Conservation (phyloP, 129 eudicot species). For the Arctium minus region DNA sequence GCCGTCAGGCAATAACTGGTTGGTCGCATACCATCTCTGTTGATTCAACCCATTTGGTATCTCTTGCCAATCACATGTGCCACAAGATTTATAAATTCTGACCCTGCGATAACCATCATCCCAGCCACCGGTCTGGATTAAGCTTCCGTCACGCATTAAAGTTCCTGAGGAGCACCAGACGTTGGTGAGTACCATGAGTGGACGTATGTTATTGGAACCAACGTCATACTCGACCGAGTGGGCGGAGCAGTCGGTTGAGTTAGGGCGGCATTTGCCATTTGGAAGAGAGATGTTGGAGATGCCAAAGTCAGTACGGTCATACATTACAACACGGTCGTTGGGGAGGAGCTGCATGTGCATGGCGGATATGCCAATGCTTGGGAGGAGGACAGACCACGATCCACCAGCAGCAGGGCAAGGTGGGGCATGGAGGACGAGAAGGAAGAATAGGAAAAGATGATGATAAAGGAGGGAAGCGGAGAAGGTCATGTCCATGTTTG, state of each 20-base stretch:
- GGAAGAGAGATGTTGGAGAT: conserved; percentile 57
- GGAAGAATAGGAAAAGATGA: conserved; percentile 4
- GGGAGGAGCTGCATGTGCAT: conserved; percentile 80
- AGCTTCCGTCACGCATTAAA: conserved; percentile 39
- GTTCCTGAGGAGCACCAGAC: conserved; percentile 78
- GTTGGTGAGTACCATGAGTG: conserved; percentile 48
- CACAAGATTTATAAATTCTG: conserved; percentile 35
- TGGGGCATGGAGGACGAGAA: conserved; percentile 10
- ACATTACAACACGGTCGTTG: conserved; percentile 55
- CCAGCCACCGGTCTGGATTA: conserved; percentile 60
- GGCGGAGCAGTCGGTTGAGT: conserved; percentile 61
- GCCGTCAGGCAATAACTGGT: conserved; percentile 62
- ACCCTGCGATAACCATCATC: conserved; percentile 52
- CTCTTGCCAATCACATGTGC: conserved; percentile 58
- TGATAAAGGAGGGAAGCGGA: conserved; percentile 1
- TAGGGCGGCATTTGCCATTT: conserved; percentile 36
- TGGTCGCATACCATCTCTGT: conserved; percentile 63
- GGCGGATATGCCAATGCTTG: conserved; percentile 58
- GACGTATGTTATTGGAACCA: conserved; percentile 41
- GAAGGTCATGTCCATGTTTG: neutral
- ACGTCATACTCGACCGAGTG: conserved; percentile 69
- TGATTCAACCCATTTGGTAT: conserved; percentile 10
- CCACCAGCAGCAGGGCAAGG: conserved; percentile 29
- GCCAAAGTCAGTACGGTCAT: conserved; percentile 68
- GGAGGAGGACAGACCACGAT: conserved; percentile 42